These are phyloP conservation scores for Aspergillus thermomutatus DNA, from an alignment of 2,329 filamentous ascomycete species.

Conservation along the genomic window DNA sequence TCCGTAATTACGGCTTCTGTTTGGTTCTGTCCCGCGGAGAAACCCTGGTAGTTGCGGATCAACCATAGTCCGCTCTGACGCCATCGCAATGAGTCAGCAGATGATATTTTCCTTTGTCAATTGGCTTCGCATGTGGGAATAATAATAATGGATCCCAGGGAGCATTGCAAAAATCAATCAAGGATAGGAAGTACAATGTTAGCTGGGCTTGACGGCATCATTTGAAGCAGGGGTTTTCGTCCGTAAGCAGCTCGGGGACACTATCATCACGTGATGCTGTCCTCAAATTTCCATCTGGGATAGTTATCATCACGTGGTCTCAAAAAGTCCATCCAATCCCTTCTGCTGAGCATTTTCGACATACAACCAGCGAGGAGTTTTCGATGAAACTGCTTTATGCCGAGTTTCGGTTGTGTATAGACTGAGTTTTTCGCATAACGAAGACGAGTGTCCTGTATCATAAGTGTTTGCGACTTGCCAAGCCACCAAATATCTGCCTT, in stretches of 20 bases:
- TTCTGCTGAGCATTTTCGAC: neutral
- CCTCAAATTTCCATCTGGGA: neutral
- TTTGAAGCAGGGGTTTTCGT: neutral
- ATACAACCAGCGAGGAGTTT: neutral
- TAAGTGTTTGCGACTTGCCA: neutral
- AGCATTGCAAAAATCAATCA: neutral
- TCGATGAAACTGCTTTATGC: neutral
- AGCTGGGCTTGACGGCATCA: neutral
- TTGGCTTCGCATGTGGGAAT: neutral
- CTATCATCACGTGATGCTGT: slow-evolving; percentile 10
- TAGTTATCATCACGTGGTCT: slow-evolving; percentile 19
- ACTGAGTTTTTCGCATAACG: no score
- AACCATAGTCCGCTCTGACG: neutral
- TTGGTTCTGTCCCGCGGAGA: neutral
- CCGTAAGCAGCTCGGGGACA: neutral
- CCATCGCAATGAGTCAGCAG: neutral
- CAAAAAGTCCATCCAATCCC: neutral
- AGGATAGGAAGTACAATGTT: no score
- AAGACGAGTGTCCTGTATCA: neutral
- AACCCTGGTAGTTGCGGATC: neutral
- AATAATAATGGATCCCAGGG: neutral
- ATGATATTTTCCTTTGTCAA: neutral
- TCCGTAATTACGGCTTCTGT: neutral
- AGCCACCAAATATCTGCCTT: neutral
- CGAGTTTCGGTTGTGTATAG: neutral